Percentiles rank a stretch among this genome's conserved stretches.
These are phyloP conservation scores for Sphenostylis stenocarpa DNA, from an alignment of 306 rosid species.

Conservation along the genomic window DNA sequence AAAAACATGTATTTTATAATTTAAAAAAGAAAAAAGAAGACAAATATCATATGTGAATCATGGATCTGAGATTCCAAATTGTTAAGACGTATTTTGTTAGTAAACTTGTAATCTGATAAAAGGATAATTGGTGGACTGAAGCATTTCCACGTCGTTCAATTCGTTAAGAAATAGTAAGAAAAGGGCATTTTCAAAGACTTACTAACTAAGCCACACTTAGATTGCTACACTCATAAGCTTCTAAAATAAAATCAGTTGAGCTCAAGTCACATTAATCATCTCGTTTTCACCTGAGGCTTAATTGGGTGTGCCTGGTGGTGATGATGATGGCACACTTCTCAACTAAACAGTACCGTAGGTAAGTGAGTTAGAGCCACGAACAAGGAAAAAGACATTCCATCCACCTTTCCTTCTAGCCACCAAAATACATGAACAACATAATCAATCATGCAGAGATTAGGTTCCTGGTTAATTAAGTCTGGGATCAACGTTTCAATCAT, in stretches of 20 bases:
- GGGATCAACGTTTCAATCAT: neutral
- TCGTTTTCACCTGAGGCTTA: conserved; percentile 33
- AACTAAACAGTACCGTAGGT: conserved; percentile 32
- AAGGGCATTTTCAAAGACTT: conserved; percentile 22
- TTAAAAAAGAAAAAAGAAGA: too few relatives aligned
- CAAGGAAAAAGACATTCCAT: conserved; percentile 36
- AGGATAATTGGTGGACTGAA: neutral
- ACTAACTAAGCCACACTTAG: conserved; percentile 23
- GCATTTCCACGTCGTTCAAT: neutral
- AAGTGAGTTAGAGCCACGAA: conserved; percentile 18
- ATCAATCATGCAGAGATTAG: neutral
- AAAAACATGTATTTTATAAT: too few relatives aligned
- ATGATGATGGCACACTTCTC: conserved; percentile 42
- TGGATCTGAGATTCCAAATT: neutral
- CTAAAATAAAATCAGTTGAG: neutral
- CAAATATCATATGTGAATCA: neutral
- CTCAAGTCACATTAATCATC: conserved; percentile 14
- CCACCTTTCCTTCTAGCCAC: conserved; percentile 26
- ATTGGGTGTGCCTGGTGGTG: conserved; percentile 34
- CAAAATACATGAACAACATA: neutral
- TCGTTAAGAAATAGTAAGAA: neutral
- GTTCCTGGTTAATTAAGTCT: neutral
- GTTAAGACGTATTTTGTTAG: too few relatives aligned
- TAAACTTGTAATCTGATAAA: neutral
- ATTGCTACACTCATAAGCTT: neutral